Evolutionary conservation across 148 eudicot species (phyloP), one percentile per base, ranked within the genome.

Genomic region (Dianthus caryophyllus): DNA sequence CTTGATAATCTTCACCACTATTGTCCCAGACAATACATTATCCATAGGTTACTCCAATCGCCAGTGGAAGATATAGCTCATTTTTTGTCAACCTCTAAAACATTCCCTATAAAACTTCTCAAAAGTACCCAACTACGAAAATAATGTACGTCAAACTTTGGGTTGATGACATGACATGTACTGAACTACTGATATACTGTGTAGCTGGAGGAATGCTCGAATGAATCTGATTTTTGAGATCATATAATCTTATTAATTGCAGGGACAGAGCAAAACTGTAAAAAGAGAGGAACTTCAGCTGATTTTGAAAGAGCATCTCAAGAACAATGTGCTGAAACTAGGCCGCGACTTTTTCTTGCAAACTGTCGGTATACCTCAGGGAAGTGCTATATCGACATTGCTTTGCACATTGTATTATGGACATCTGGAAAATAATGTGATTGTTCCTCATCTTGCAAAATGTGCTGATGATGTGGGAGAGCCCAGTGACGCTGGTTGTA

Each of bases 321-420:
- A 83, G 79, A 74, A 54, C 60, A 88, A 94, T 62, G 82, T 94
- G 66, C 77, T 94, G 60, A 80, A 75, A 60, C 21, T 86, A 25
- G 82, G 72, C 69, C 67, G 54, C 33, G 41, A 68, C 24, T 94
- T 80, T 70, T 86, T 77, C 73, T 66, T 81, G 85, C 99, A 94
- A 84, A 54, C 51, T 63, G 87, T 94, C 64, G 99, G 97, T 64
- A 94, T 94, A 74, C 83, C 99, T 64, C 99, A 94, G 80, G 99
- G 99, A 69, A 88, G 99, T 81, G 79, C 79, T 59, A 65, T 90
- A 71, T 90, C 99, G 25, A 73, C 96, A 50, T 75, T 86, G 72
- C 86, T 94, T 48, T 90, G 95, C 74, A 88, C 97, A 65, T 75
- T 88, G 71, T 94, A 94, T 70, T 90, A 78, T 64, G 99, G 97